phyloP scores from a whole-genome alignment of 1,284 basidiomycete species.

The Naganishia sp. region DNA sequence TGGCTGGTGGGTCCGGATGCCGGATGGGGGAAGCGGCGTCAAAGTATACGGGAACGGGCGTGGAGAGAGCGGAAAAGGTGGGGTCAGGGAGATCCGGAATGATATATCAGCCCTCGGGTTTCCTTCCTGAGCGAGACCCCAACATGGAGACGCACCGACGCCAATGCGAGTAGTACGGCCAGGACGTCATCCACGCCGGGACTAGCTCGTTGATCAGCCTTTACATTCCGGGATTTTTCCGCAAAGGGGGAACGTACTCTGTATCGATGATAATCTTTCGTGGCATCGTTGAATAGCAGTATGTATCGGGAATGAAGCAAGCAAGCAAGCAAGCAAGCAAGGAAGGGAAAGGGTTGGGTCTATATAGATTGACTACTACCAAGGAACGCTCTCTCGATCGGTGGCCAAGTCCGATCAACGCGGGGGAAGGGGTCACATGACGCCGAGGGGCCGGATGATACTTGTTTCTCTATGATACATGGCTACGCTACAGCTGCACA shows the following conservation, averaged over 20 bases:
- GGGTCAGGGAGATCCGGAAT: no score
- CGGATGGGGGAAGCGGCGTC: no score
- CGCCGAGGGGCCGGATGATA: no score
- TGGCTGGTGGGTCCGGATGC: conserved; percentile 49
- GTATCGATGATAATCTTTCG: conserved; percentile 53
- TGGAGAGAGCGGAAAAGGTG: conserved; percentile 29
- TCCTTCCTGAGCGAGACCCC: no score
- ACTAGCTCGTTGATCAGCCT: conserved; percentile 23
- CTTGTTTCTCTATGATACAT: no score
- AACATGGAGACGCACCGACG: conserved; percentile 37
- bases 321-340: background rate
- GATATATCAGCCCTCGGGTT: no score
- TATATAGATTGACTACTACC: no score
- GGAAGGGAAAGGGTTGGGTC: background rate
- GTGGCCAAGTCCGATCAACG: background rate
- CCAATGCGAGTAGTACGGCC: conserved; percentile 60
- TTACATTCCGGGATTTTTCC: no score
- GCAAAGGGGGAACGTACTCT: conserved; percentile 38
- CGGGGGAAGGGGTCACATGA: background rate
- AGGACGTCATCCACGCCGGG: conserved; percentile 85
- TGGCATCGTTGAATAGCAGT: conserved; percentile 18
- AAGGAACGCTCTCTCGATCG: no score
- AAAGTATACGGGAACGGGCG: no score
- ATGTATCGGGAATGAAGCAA: background rate
- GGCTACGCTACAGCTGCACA: conserved; percentile 48